Evolutionary conservation across 495 filamentous ascomycete species (phyloP).

Genomic region (Aspergillus haitiensis): DNA sequence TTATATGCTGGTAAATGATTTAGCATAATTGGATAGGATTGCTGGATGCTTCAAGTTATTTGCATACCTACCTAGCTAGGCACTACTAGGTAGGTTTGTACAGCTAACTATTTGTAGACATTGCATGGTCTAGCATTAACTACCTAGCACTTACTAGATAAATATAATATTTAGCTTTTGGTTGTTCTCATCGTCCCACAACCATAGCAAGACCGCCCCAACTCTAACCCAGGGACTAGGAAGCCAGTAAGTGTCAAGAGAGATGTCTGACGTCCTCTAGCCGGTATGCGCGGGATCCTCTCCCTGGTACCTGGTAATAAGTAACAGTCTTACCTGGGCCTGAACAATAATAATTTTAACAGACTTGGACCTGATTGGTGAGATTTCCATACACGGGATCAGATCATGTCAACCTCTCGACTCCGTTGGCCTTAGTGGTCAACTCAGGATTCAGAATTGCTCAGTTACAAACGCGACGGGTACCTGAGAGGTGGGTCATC

Average conservation of each 20-base stretch:
- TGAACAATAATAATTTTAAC: not conserved
- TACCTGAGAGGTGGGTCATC: constrained; percentile 30
- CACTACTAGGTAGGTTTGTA: not conserved
- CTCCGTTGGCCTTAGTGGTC: not conserved
- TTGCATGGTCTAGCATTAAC: not conserved
- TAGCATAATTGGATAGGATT: not conserved
- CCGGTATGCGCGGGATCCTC: not conserved
- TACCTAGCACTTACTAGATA: no score
- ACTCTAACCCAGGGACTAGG: not conserved
- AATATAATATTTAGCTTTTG: no score
- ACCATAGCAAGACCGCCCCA: no score
- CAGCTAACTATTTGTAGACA: not conserved
- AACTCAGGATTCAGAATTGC: constrained; percentile 8
- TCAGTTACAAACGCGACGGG: constrained; percentile 22
- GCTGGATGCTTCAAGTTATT: no score
- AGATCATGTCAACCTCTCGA: constrained; percentile 3
- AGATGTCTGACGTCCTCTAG: not conserved
- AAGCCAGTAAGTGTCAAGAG: not conserved
- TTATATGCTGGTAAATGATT: not conserved
- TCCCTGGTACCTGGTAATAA: constrained; percentile 8
- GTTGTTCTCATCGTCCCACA: no score
- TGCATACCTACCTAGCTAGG: no score
- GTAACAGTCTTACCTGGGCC: not conserved
- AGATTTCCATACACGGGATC: constrained; percentile 5
- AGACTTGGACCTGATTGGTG: not conserved